Base-by-base conservation (phyloP, 2,329 filamentous ascomycete species). In the Orbilia ellipsospora region DNA sequence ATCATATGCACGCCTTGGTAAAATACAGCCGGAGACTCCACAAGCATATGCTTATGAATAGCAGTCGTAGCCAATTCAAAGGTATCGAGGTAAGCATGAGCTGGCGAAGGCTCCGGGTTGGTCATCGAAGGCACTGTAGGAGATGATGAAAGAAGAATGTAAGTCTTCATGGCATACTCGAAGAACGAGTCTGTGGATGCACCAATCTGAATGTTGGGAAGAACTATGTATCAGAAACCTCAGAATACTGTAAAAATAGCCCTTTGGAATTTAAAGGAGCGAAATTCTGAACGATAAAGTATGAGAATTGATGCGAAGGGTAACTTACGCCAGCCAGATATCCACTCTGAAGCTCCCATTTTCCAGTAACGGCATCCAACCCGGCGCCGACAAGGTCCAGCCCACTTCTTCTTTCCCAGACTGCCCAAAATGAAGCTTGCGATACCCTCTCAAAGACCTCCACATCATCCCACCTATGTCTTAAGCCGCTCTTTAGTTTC, bases 181-280 rank as follows among this genome's bases (percentile, higher is more conserved):
- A 97, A 98, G 84, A 99, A 99, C 83, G 94, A 97, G 83, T 99
- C 95, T 80, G 97, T 93, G 45, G 95, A 95, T 6, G 95, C 95
- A 59, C 95, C 95, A 79, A 99, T 96, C 84, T 85, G 61, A 52
- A 55, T 59, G 45, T 28, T 69, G 76, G 65, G 48, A 63, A 63
- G 67, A 78, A 54, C 78, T 69, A 64, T 65, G 48, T 63, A 77
- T 75, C 61, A 68, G 78, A 45, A 67, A 61, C 62, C 50, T 67
- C 59, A 62, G 55, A 62, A 36, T 28, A 61, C 31, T 52, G 28
- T 54, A 57, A 72, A 45, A 28, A 59, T 70, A 45, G 28, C 48
- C 20, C 2, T 42, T 20, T 15, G 44, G 16, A 28, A 55, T n/a
- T 23, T 42, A 15, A 23, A 15, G 15, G 20, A n/a, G 36, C 0